A percentile compares a stretch with the other conserved stretches of the same genome.
Evolutionary conservation across 1,284 basidiomycete species (phyloP).

Genomic region (Apiotrichum gamsii): DNA sequence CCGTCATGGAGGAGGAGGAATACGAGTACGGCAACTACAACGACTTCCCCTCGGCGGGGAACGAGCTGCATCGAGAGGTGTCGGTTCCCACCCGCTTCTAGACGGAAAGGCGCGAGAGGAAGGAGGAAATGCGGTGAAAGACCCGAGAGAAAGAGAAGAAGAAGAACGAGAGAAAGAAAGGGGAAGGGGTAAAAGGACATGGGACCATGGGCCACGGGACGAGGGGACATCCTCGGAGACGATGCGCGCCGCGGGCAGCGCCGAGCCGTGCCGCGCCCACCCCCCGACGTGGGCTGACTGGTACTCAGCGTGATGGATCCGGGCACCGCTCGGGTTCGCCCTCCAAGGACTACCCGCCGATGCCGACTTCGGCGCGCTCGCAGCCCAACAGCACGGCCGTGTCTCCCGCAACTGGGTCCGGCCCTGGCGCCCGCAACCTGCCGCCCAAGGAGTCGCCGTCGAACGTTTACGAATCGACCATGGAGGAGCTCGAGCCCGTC

Average conservation of each 20-base stretch:
- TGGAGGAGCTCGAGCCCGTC: background rate
- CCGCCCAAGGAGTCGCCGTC: background rate
- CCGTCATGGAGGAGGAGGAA: constrained; percentile 9
- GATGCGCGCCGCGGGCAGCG: too few species aligned
- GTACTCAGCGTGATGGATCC: constrained; percentile 1
- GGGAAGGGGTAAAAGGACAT: background rate
- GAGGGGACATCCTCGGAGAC: background rate
- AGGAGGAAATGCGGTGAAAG: too few species aligned
- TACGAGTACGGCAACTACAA: background rate
- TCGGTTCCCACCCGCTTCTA: too few species aligned
- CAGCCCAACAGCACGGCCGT: background rate
- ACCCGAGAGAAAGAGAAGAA: background rate
- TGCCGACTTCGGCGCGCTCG: constrained; percentile 3
- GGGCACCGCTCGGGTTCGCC: constrained; percentile 13
- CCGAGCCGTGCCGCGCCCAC: too few species aligned
- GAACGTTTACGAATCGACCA: background rate
- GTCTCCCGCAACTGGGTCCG: background rate
- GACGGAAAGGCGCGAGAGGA: too few species aligned
- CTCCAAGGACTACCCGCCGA: constrained; percentile 10
- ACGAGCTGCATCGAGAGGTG: background rate
- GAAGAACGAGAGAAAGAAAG: background rate
- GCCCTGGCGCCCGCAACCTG: background rate
- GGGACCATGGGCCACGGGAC: background rate
- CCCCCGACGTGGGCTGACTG: constrained; percentile 12
- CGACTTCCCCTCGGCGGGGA: background rate